A percentile compares a stretch with the other conserved stretches of the same genome.
These are phyloP conservation scores for Colletotrichum sp. DNA, from an alignment of 2,329 filamentous ascomycete genomes.

Conservation along the genomic window DNA sequence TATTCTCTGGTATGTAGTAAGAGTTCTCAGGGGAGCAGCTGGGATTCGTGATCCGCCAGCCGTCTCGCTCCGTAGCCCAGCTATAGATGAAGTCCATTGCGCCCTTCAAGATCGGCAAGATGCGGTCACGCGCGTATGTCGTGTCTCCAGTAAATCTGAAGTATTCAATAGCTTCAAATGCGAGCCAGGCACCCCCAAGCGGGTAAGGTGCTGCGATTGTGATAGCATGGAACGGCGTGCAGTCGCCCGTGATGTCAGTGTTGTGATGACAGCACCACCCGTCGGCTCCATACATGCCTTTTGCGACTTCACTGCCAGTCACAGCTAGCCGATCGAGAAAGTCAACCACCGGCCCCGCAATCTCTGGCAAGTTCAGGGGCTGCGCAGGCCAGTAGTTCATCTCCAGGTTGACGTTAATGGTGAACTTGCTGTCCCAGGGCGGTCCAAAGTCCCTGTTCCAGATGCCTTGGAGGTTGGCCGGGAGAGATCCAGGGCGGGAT, in stretches of 20 bases:
- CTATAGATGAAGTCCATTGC: constrained; percentile 41
- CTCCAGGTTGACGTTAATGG: constrained; percentile 56
- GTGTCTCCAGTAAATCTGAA: constrained; percentile 37
- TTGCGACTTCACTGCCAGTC: constrained; percentile 35
- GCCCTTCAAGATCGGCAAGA: constrained; percentile 35
- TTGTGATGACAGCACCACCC: constrained; percentile 41
- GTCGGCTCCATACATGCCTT: constrained; percentile 37
- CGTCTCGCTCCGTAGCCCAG: constrained; percentile 35
- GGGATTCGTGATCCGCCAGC: constrained; percentile 26
- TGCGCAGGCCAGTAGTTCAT: constrained; percentile 58
- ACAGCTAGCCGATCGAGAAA: constrained; percentile 38
- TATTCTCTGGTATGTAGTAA: constrained; percentile 20
- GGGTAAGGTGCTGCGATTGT: constrained; percentile 14
- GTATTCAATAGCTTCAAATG: constrained; percentile 33
- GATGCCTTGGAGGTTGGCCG: constrained; percentile 47
- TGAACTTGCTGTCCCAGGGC: constrained; percentile 53
- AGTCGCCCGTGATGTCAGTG: constrained; percentile 38
- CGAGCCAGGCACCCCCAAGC: not conserved
- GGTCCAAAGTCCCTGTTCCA: constrained; percentile 47
- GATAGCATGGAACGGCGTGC: not conserved
- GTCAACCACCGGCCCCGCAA: constrained; percentile 41
- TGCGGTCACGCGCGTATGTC: constrained; percentile 21
- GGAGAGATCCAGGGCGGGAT: constrained; percentile 23
- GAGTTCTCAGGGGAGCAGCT: constrained; percentile 27
- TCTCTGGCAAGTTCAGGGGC: constrained; percentile 28